These are phyloP conservation scores for Auxenochlorella pyrenoidosa DNA, from an alignment of 139 green algal genomes.

Conservation along the genomic window DNA sequence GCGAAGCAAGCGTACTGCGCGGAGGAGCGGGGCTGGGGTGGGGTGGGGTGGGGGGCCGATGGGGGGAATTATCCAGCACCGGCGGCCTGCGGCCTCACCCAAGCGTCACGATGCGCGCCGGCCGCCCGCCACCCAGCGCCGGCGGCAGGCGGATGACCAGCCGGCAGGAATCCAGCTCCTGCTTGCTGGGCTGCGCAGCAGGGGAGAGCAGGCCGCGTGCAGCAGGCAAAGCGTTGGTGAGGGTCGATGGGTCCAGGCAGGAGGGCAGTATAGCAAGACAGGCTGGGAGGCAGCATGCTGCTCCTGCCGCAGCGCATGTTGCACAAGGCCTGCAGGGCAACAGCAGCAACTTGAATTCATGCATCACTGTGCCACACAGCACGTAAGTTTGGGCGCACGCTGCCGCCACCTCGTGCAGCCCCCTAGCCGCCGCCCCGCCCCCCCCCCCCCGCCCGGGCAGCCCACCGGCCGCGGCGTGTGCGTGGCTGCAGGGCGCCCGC, in stretches of 20 bases:
- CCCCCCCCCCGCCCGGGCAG: background rate
- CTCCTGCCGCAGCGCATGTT: too few species aligned
- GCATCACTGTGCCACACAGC: too few species aligned
- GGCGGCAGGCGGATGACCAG: background rate
- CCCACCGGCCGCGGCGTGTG: background rate
- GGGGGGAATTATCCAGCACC: background rate
- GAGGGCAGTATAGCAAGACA: too few species aligned
- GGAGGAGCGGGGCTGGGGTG: too few species aligned
- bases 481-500: background rate
- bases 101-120: background rate
- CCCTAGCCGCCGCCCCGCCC: background rate
- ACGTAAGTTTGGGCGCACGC: too few species aligned
- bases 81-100: background rate
- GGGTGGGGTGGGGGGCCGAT: too few species aligned
- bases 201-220: background rate
- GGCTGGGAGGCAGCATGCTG: too few species aligned
- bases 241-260: too few species aligned
- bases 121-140: background rate
- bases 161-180: background rate
- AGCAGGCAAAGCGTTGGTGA: background rate
- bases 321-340: too few species aligned
- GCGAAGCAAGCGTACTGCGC: background rate
- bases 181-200: background rate
- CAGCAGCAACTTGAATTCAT: too few species aligned
- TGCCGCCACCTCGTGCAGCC: background rate